Base-by-base conservation (phyloP, 225 moss, liverwort and hornwort species). In the Physcomitrium patens region DNA sequence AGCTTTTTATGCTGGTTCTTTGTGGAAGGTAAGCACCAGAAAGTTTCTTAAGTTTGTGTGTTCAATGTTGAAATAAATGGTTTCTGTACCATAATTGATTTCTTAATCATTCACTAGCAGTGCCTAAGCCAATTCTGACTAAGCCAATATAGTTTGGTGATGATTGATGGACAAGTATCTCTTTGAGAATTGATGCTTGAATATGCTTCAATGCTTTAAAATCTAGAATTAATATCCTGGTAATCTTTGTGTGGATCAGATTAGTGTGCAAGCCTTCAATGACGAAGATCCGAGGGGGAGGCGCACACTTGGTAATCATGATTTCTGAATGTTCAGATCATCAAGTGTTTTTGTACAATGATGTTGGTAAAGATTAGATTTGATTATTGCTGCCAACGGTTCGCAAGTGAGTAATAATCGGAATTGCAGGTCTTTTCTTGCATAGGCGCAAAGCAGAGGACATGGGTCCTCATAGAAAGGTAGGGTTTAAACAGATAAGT, bases 391-490 rank as follows among this genome's bases (percentile, higher is more conserved):
- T 76, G 11, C 44, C 58, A 60, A 64, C 14, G 27, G 1, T 59
- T 71, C 42, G 59, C 37, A 59, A 18, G 22, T 51, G 10, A 58
- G 31, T 37, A 41, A 31, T 19, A 4, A 27, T 9, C 54, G 18
- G 19, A 54, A 26, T 59, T 59, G 65, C 76, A 85, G 85, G 85
- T 70, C 85, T 85, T 18, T 85, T 85, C 49, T 65, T 85, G 61
- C 85, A 85, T 57, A 76, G 85, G 64, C 85, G 85, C 76, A 85
- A 85, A 85, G 85, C 85, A 27, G 85, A 85, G 65, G 85, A 85
- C 27, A 82, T 82, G 13, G 82, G 85, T 6, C 79, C 85, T 76
- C 81, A 82, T 43, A 70, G 85, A 67, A 85, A 85, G 82, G 85
- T 85, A 26, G 46, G 65, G 23, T 67, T 53, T 54, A 22, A 60